Conservation (phyloP, 2,329 filamentous ascomycete species). For the Trichoderma arundinaceum region DNA sequence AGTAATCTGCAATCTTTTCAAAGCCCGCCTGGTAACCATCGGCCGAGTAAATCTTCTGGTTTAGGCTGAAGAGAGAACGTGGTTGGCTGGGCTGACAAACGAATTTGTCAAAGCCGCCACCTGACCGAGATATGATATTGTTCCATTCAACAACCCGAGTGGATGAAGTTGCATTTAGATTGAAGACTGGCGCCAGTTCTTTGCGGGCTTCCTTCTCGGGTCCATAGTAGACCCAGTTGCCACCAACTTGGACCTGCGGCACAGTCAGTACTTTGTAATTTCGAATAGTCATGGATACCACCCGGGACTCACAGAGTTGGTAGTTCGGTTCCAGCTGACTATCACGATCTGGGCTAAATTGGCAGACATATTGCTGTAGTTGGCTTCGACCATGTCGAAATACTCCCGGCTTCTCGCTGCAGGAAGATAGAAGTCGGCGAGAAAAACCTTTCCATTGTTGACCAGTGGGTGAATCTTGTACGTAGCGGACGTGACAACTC, state of each 20-base stretch:
- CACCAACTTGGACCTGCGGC: neutral
- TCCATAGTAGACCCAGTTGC: conserved; percentile 11
- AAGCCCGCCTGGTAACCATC: conserved; percentile 16
- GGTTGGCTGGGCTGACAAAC: conserved; percentile 5
- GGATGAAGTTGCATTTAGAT: neutral
- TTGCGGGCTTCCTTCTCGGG: conserved; percentile 16
- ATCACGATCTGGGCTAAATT: conserved; percentile 12
- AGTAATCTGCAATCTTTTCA: conserved; percentile 5
- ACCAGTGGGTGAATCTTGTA: conserved; percentile 16
- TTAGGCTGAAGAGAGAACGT: conserved; percentile 13
- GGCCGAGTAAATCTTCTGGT: conserved; percentile 17
- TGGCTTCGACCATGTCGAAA: conserved; percentile 7
- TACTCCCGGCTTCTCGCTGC: neutral
- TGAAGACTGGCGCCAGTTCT: conserved; percentile 6
- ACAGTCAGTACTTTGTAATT: neutral
- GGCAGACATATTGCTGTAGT: conserved; percentile 7
- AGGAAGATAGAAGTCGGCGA: conserved; percentile 14
- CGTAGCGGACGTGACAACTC: conserved; percentile 20
- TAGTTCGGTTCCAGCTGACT: conserved; percentile 6
- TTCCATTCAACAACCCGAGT: conserved; percentile 10
- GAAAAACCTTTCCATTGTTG: conserved; percentile 4
- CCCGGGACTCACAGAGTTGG: neutral
- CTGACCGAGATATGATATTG: neutral
- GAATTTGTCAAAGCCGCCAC: neutral
- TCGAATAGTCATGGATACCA: neutral